A percentile compares a stretch with the other conserved stretches of the same genome.
Conservation (phyloP, 352 stramenopile genomes). For the Thalassiosira sp. region DNA sequence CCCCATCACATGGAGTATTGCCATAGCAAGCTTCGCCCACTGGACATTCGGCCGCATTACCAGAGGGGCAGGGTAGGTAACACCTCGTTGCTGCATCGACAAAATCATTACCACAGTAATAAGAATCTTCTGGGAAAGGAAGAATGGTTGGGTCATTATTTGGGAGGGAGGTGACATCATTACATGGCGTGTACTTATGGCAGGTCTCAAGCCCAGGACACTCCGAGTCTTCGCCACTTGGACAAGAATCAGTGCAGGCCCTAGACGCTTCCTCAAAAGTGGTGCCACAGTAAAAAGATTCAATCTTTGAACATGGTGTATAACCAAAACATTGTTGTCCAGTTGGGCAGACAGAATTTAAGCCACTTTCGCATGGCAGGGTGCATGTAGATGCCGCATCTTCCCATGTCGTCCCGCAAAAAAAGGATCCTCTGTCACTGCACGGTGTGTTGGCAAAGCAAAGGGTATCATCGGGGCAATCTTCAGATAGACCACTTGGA, state of each 20-base stretch:
- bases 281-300: slow-evolving; percentile 56
- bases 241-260: slow-evolving; percentile 43
- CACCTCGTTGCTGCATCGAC: slow-evolving; percentile 45
- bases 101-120: slow-evolving; percentile 45
- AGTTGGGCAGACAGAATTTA: slow-evolving; percentile 27
- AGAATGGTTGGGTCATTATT: slow-evolving; percentile 2
- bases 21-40: slow-evolving; percentile 52
- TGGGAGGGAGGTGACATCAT: slow-evolving; percentile 20
- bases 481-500: slow-evolving; percentile 33
- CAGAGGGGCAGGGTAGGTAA: slow-evolving; percentile 44
- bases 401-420: slow-evolving; percentile 55
- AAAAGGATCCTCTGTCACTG: slow-evolving; percentile 51
- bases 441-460: slow-evolving; percentile 53
- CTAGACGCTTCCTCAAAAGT: slow-evolving; percentile 48
- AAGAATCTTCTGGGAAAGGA: slow-evolving; percentile 29
- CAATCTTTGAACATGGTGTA: slow-evolving; percentile 53
- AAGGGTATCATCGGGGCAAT: slow-evolving; percentile 29
- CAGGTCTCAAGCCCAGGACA: slow-evolving; percentile 39
- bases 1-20: slow-evolving; percentile 40
- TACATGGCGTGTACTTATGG: slow-evolving; percentile 47
- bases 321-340: slow-evolving; percentile 49
- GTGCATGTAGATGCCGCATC: slow-evolving; percentile 42
- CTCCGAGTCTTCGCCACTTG: slow-evolving; percentile 34
- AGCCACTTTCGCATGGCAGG: slow-evolving; percentile 37
- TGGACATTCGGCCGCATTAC: slow-evolving; percentile 43